Evolutionary conservation across 306 rosid genomes (phyloP).

Genomic region (Quercus engelmannii): DNA sequence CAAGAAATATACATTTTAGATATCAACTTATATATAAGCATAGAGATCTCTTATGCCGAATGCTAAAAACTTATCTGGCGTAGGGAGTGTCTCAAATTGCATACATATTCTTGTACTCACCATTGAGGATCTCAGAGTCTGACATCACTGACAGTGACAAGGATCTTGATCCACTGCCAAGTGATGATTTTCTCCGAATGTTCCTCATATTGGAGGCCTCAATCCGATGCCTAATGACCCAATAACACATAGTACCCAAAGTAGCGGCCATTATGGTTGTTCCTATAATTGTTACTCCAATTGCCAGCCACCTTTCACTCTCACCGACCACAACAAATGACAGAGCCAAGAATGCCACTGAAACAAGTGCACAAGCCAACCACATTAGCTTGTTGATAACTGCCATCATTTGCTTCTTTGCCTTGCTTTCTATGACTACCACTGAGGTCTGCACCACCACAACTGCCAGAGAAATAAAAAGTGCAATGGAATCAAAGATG

Average conservation of each 20-base stretch:
- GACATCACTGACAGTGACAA: conserved; percentile 57
- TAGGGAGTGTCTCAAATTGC: conserved; percentile 52
- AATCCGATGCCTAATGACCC: conserved; percentile 86
- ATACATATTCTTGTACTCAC: conserved; percentile 81
- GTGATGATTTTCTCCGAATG: conserved; percentile 55
- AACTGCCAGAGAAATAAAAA: conserved; percentile 89
- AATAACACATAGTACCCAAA: conserved; percentile 83
- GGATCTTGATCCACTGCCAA: conserved; percentile 69
- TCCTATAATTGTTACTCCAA: conserved; percentile 80
- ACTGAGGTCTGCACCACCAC: conserved; percentile 97
- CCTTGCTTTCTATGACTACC: conserved; percentile 91
- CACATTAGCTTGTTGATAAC: conserved; percentile 97
- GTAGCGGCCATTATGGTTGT: conserved; percentile 88
- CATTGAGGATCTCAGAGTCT: conserved; percentile 77
- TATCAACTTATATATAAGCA: not conserved
- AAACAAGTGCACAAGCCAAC: conserved; percentile 82
- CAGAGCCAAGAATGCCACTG: conserved; percentile 85
- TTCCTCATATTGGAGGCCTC: conserved; percentile 69
- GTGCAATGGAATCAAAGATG: conserved; percentile 79
- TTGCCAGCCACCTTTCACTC: conserved; percentile 70
- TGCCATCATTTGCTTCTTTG: conserved; percentile 99
- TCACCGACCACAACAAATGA: conserved; percentile 87
- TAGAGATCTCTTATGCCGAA: not conserved
- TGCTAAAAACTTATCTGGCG: not conserved
- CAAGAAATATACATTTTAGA: not conserved